Conservation (phyloP, 305 asterid genomes). For the Fraxinus albicans region DNA sequence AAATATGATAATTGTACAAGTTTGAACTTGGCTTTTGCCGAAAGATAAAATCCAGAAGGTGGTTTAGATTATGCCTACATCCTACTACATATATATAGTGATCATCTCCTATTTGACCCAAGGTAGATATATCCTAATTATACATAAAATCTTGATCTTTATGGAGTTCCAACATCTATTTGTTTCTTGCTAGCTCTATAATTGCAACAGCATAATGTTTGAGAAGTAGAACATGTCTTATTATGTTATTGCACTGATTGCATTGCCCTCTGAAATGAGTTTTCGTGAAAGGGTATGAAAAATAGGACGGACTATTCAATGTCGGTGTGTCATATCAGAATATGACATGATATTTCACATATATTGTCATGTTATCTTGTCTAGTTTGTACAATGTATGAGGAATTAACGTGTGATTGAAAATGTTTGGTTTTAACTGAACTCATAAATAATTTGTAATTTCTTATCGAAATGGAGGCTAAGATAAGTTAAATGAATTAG, state of each 20-base stretch:
- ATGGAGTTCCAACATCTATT: neutral
- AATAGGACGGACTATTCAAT: neutral
- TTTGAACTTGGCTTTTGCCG: conserved; percentile 9
- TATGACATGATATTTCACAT: no score
- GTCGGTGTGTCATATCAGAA: neutral
- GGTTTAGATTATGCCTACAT: neutral
- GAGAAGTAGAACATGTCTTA: neutral
- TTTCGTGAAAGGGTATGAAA: neutral
- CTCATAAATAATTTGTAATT: no score
- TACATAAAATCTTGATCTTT: neutral
- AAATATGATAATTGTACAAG: conserved; percentile 6
- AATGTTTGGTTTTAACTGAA: no score
- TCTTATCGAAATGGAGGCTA: no score
- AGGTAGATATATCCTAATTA: neutral
- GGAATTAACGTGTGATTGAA: no score
- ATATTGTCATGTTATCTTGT: no score
- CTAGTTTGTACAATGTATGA: neutral
- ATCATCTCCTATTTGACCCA: conserved; percentile 16
- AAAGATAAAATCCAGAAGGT: conserved; percentile 17
- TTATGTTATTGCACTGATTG: neutral
- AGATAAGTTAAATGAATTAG: no score
- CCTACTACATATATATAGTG: neutral
- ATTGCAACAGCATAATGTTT: neutral
- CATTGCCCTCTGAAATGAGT: neutral
- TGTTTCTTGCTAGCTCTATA: neutral